These are phyloP conservation scores for Ramaria sp. DNA, from an alignment of 768 basidiomycete species.

Conservation along the genomic window DNA sequence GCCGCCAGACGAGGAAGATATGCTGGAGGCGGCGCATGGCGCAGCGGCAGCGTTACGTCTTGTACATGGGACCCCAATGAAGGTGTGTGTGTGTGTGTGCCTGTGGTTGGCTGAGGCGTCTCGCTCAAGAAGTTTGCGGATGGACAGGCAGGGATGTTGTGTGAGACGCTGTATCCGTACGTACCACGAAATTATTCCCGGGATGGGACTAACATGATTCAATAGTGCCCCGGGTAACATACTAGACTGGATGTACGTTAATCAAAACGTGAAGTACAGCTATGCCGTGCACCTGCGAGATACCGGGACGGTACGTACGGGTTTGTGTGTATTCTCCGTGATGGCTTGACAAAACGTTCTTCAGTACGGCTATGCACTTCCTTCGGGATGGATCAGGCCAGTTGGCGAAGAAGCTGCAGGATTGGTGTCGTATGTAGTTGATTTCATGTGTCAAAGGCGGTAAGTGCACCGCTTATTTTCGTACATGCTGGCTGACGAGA, in stretches of 20 bases:
- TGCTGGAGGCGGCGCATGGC: slow-evolving; percentile 60
- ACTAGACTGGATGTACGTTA: slow-evolving; percentile 56
- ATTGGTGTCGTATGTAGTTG: slow-evolving; percentile 55
- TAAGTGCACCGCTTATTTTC: not conserved
- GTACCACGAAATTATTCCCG: not conserved
- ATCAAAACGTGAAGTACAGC: slow-evolving; percentile 46
- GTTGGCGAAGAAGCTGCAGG: slow-evolving; percentile 67
- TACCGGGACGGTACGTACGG: slow-evolving; percentile 50
- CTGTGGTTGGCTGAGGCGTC: no score
- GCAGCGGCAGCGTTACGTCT: slow-evolving; percentile 45
- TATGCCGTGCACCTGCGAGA: slow-evolving; percentile 59
- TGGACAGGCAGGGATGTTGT: slow-evolving; percentile 37
- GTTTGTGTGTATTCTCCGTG: not conserved
- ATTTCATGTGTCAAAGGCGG: slow-evolving; percentile 39
- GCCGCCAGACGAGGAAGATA: slow-evolving; percentile 66
- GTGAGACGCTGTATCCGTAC: slow-evolving; percentile 34
- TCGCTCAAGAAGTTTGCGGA: slow-evolving; percentile 9
- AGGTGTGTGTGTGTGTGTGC: slow-evolving; percentile 27
- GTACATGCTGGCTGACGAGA: not conserved
- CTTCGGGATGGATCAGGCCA: slow-evolving; percentile 60
- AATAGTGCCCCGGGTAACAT: slow-evolving; percentile 47
- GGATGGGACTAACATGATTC: not conserved
- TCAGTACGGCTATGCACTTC: slow-evolving; percentile 72
- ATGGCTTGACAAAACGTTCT: not conserved
- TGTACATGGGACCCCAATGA: slow-evolving; percentile 46